phyloP scores from a whole-genome alignment of 2,329 filamentous ascomycete species.

The Emmonsia crescens region DNA sequence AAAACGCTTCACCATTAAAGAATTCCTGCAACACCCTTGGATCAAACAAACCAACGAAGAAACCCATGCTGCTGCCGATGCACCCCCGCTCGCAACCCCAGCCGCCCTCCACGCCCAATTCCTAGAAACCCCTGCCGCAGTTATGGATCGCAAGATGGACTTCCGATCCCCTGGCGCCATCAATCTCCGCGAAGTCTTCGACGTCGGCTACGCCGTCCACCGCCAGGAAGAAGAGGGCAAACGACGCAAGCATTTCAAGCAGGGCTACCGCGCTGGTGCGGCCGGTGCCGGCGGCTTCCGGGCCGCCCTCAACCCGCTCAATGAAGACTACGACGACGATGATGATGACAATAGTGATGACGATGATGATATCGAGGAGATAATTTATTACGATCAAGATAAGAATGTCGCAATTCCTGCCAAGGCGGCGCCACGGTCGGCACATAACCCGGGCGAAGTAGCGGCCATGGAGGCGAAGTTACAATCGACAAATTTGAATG shows the following conservation, averaged over 20 bases:
- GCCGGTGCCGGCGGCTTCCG: constrained; percentile 46
- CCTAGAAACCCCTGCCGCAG: constrained; percentile 44
- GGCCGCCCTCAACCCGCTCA: constrained; percentile 52
- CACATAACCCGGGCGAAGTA: constrained; percentile 48
- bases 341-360: constrained; percentile 56
- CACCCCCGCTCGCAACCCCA: constrained; percentile 61
- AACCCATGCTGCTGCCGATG: constrained; percentile 56
- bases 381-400: constrained; percentile 40
- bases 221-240: constrained; percentile 93
- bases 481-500: constrained; percentile 65
- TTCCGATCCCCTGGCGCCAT: constrained; percentile 93
- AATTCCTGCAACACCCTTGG: constrained; percentile 95
- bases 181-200: constrained; percentile 93
- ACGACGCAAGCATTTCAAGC: constrained; percentile 69
- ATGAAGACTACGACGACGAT: constrained; percentile 53
- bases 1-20: constrained; percentile 82
- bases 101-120: constrained; percentile 45
- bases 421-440: constrained; percentile 53
- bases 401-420: constrained; percentile 37
- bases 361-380: constrained; percentile 45
- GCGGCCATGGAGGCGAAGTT: constrained; percentile 76
- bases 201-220: constrained; percentile 96
- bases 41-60: constrained; percentile 60
- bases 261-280: constrained; percentile 51
- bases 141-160: constrained; percentile 60